Evolutionary conservation across 495 filamentous ascomycete species (phyloP), one percentile per base, ranked within the genome.

Genomic region (Lophiotrema nucula): DNA sequence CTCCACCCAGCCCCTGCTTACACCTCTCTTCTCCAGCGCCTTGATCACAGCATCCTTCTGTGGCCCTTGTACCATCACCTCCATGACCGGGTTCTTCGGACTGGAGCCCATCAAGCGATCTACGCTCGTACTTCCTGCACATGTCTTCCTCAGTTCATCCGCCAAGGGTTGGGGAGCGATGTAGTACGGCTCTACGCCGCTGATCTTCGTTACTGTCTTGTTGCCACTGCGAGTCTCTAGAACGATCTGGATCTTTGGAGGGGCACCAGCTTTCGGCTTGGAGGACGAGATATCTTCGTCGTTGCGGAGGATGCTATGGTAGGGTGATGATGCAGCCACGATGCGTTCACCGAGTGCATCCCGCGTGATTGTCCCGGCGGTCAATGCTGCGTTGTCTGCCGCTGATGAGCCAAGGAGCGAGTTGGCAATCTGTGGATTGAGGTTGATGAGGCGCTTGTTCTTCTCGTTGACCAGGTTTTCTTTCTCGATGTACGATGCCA

Each of bases 51-150:
- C 80, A 53, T 81, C 77, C 35, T 77, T 76, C 72, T 88, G 85
- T 58, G 84, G 83, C 6, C 86, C 86, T 66, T 89, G 86, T 1
- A 88, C 79, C 72, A 84, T 72, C 28, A 89, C 79, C 69, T 89
- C 86, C 82, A 87, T 83, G 0, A 87, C 73, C 1, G 81, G 81
- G 64, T 80, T 81, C 56, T 84, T 79, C 12, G 82, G 82, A 59
- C 75, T 76, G 39, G 75, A 76, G 4, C 85, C 86, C 8, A 72
- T 74, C 42, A 85, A 71, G 63, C 84, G 80, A 3, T 78, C 73
- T 4, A 88, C 84, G 53, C 83, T 87, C 13, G 86, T 86, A 43
- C 81, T 84, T 28, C 86, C 82, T 2, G 87, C 86, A 69, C 86
- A 89, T 38, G 80, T 80, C 71, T 84, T 88, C 68, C 86, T 77